Percentiles rank a stretch among this genome's conserved stretches.
Evolutionary conservation across 2,329 filamentous ascomycete genomes (phyloP).

Genomic region (Fusarium sp.): DNA sequence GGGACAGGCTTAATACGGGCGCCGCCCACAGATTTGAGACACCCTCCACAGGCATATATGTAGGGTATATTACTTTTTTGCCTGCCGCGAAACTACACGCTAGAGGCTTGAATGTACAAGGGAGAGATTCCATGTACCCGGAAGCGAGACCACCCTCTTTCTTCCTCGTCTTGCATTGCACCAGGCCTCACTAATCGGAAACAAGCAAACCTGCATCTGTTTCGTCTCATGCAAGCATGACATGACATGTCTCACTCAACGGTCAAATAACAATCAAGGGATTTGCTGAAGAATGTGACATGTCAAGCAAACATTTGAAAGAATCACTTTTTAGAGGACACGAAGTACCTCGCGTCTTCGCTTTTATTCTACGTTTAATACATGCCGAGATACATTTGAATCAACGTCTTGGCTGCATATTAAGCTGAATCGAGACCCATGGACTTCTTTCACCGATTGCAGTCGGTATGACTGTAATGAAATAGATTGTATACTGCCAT

Average conservation of each 20-base stretch:
- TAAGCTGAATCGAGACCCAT: not conserved
- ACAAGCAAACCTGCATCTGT: conserved; percentile 23
- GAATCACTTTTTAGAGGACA: not conserved
- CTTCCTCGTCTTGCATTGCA: not conserved
- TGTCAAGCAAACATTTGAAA: conserved; percentile 18
- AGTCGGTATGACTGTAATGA: not conserved
- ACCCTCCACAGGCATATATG: not conserved
- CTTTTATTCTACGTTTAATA: not conserved
- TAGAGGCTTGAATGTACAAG: conserved; percentile 2
- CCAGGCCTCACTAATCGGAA: not conserved
- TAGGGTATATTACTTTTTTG: conserved; percentile 1
- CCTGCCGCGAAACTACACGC: not conserved
- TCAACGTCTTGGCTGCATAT: not conserved
- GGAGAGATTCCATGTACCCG: conserved; percentile 16
- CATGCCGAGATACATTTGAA: not conserved
- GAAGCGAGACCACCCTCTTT: conserved; percentile 4
- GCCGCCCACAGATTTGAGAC: conserved; percentile 7
- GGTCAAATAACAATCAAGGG: not conserved
- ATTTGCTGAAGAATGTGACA: conserved; percentile 14
- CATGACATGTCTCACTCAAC: not conserved
- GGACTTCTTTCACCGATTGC: not conserved
- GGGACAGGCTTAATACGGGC: conserved; percentile 13
- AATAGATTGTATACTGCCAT: not conserved
- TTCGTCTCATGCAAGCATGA: conserved; percentile 8
- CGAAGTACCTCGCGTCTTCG: not conserved